phyloP scores from a whole-genome alignment of 257 asterid genomes.

The Penstemon eatonii region DNA sequence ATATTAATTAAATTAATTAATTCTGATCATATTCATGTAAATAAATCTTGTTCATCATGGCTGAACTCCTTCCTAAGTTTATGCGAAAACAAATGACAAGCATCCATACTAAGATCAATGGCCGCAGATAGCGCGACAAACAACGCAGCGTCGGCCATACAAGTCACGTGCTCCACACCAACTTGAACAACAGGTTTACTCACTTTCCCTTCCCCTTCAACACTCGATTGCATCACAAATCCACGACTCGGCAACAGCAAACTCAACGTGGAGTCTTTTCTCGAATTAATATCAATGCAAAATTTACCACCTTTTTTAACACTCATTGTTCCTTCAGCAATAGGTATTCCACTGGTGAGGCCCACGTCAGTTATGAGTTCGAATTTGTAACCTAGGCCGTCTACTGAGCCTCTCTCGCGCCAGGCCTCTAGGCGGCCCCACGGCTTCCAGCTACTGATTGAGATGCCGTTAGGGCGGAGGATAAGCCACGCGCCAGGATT shows the following conservation, averaged over 20 bases:
- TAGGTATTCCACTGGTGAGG: conserved; percentile 51
- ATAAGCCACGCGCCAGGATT: conserved; percentile 94
- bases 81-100: conserved; percentile 66
- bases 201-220: conserved; percentile 69
- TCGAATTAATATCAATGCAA: conserved; percentile 45
- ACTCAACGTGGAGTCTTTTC: conserved; percentile 45
- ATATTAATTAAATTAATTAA: too few species aligned
- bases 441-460: conserved; percentile 79
- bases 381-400: conserved; percentile 76
- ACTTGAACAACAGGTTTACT: conserved; percentile 74
- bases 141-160: conserved; percentile 80
- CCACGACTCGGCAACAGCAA: conserved; percentile 44
- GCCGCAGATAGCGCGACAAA: conserved; percentile 83
- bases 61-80: conserved; percentile 73
- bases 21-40: too few species aligned
- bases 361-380: conserved; percentile 69
- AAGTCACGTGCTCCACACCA: conserved; percentile 70
- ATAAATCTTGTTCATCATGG: neutral
- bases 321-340: conserved; percentile 68
- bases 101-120: conserved; percentile 83
- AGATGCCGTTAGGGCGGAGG: conserved; percentile 65
- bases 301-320: conserved; percentile 70
- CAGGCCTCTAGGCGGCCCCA: conserved; percentile 97
- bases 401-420: conserved; percentile 70
- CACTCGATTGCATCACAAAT: conserved; percentile 71